A percentile compares a stretch with the other conserved stretches of the same genome.
Conservation (phyloP, 495 filamentous ascomycete genomes). For the Penicillium bovifimosum region DNA sequence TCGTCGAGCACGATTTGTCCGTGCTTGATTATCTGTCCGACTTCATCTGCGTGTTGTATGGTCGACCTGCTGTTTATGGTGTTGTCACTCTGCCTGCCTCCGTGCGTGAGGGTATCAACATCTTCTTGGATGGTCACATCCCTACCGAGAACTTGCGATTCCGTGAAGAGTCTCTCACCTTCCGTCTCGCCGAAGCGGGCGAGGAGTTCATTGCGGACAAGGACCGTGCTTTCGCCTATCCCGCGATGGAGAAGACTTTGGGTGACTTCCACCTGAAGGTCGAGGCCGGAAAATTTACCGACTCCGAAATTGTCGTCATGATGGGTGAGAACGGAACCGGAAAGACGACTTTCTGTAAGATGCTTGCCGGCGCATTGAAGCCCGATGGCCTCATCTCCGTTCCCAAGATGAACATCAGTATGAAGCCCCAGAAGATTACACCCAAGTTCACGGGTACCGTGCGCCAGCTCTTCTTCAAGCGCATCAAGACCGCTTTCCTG, state of each 20-base stretch:
- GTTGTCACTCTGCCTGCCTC: slow-evolving; percentile 96
- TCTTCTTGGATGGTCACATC: slow-evolving; percentile 96
- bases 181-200: slow-evolving; percentile 87
- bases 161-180: slow-evolving; percentile 92
- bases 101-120: slow-evolving; percentile 98
- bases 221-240: slow-evolving; percentile 78
- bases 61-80: slow-evolving; percentile 90
- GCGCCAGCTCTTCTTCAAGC: slow-evolving; percentile 90
- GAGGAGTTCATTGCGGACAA: slow-evolving; percentile 89
- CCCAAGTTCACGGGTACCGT: slow-evolving; percentile 97
- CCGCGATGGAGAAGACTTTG: slow-evolving; percentile 87
- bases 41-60: slow-evolving; percentile 96
- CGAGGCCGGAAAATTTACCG: slow-evolving; percentile 81
- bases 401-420: slow-evolving; percentile 91
- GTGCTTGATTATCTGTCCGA: slow-evolving; percentile 97
- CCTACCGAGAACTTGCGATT: slow-evolving; percentile 98
- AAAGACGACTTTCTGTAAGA: slow-evolving; percentile 96
- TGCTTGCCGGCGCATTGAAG: slow-evolving; percentile 88
- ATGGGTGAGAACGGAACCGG: slow-evolving; percentile 98
- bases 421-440: slow-evolving; percentile 99
- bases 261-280: slow-evolving; percentile 82
- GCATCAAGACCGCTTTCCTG: slow-evolving; percentile 94
- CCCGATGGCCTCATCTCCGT: slow-evolving; percentile 72
- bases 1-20: slow-evolving; percentile 97
- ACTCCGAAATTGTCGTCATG: slow-evolving; percentile 98